A percentile compares a stretch with the other conserved stretches of the same genome.
phyloP scores from a whole-genome alignment of 2,329 filamentous ascomycete genomes.

The Xylaria sp. region DNA sequence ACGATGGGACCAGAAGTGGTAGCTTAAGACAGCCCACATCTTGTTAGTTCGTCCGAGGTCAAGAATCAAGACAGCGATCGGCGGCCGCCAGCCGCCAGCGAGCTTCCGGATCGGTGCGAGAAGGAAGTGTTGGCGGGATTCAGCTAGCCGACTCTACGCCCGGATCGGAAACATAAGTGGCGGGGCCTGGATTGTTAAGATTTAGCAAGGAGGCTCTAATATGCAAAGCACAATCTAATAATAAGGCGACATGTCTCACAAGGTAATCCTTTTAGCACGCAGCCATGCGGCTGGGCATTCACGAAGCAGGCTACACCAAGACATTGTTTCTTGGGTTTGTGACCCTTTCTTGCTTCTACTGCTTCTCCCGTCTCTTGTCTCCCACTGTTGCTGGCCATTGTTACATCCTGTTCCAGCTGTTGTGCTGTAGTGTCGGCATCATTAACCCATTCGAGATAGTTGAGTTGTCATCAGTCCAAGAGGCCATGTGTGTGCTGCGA shows the following conservation, averaged over 20 bases:
- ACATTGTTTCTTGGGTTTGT: conserved; percentile 10
- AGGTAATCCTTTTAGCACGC: conserved; percentile 13
- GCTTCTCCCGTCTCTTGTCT: background rate
- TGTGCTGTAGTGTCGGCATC: conserved; percentile 15
- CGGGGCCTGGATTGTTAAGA: conserved; percentile 19
- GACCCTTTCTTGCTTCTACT: background rate
- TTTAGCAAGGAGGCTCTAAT: conserved; percentile 32
- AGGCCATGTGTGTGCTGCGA: conserved; percentile 36
- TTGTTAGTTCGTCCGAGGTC: conserved; percentile 5
- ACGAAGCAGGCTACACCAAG: conserved; percentile 18
- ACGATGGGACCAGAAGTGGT: background rate
- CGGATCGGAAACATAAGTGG: conserved; percentile 29
- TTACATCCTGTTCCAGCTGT: conserved; percentile 26
- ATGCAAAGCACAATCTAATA: conserved; percentile 33
- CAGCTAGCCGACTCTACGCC: conserved; percentile 26
- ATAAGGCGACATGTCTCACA: conserved; percentile 20
- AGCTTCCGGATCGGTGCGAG: conserved; percentile 38
- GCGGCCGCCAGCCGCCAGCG: conserved; percentile 13
- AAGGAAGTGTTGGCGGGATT: conserved; percentile 19
- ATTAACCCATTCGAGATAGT: conserved; percentile 34
- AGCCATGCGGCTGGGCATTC: conserved; percentile 8
- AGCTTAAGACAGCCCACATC: conserved; percentile 14
- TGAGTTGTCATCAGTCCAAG: conserved; percentile 22
- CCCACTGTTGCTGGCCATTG: conserved; percentile 12
- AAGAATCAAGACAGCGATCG: conserved; percentile 19